Conservation (phyloP, 1,284 basidiomycete species). For the Ustanciosporium gigantosporum region DNA sequence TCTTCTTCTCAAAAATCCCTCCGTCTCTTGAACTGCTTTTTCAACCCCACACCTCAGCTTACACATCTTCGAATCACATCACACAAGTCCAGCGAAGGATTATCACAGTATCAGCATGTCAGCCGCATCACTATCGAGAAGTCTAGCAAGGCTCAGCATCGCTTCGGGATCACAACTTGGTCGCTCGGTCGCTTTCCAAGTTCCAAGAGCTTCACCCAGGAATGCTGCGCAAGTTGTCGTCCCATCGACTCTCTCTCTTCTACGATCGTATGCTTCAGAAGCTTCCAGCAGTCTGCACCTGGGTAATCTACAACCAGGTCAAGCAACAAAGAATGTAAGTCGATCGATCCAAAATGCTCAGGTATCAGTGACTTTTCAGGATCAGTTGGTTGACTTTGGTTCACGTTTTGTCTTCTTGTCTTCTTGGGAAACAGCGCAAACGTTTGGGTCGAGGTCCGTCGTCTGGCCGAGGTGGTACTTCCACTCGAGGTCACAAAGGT, state of each 20-base stretch:
- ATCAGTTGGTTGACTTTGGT: too few species aligned
- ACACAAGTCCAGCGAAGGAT: too few species aligned
- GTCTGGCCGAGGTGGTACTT: constrained; percentile 85
- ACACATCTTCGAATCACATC: too few species aligned
- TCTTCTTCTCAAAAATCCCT: too few species aligned
- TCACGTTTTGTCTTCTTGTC: not conserved
- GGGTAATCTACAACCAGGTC: constrained; percentile 33
- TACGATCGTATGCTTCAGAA: constrained; percentile 15
- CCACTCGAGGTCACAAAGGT: constrained; percentile 92
- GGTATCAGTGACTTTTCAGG: too few species aligned
- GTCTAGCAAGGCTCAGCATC: constrained; percentile 17
- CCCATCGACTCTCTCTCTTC: constrained; percentile 4
- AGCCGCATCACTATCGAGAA: constrained; percentile 24
- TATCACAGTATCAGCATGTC: too few species aligned
- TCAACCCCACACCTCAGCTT: too few species aligned
- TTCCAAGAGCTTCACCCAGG: too few species aligned
- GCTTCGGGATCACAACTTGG: constrained; percentile 17
- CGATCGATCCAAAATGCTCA: too few species aligned
- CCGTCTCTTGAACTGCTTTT: too few species aligned
- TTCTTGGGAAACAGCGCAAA: constrained; percentile 70
- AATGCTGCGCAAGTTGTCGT: too few species aligned
- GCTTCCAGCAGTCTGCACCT: constrained; percentile 23
- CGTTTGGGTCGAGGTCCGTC: constrained; percentile 90
- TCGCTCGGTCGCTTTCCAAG: too few species aligned
- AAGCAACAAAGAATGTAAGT: constrained; percentile 36